Evolutionary conservation across 768 basidiomycete genomes (phyloP), one percentile per base, ranked within the genome.

Genomic region (Amanita polypyramis): DNA sequence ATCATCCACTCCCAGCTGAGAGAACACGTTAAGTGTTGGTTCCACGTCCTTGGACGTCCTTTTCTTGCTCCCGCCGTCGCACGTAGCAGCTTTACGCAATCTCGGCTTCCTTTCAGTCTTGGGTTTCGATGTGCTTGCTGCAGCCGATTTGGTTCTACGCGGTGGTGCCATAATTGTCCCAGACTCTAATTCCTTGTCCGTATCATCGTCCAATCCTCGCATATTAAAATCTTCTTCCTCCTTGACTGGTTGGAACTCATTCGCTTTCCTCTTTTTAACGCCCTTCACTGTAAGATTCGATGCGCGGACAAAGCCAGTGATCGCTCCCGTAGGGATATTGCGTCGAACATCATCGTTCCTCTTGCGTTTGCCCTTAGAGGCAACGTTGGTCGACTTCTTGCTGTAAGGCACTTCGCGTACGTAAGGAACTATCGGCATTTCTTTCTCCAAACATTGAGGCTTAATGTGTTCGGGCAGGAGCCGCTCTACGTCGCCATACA

Each of bases 401-500:
- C 61, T 65, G 51, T 64, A 72, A 48, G 62, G 65, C 17, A 58
- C 62, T 52, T 75, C 72, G 33, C 80, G 78, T 27, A 76, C 70
- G 55, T 86, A 82, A 53, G 80, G 76, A 55, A 83, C 77, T 33
- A 93, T 86, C 43, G 85, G 83, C 80, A 96, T 91, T 17, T 67
- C 70, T 65, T 82, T 84, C 65, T 94, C 87, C 29, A 90, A 63
- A 54, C 80, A 84, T 51, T 78, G 70, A 0, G 93, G 93, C 37
- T 83, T 81, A 53, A 83, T 64, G 52, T 87, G 74, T 32, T 75
- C 77, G 0, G 95, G 93, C 2, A 98, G 67, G 9, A 99, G 69
- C 0, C 91, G 85, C 50, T 82, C 78, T 43, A 95, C 88, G 60
- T 99, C 96, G n/a, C 74, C 81, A 57, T 92, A 99, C 8, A 98